These are phyloP conservation scores for Sporisorium graminicola DNA, from an alignment of 1,284 basidiomycete genomes.

Conservation along the genomic window DNA sequence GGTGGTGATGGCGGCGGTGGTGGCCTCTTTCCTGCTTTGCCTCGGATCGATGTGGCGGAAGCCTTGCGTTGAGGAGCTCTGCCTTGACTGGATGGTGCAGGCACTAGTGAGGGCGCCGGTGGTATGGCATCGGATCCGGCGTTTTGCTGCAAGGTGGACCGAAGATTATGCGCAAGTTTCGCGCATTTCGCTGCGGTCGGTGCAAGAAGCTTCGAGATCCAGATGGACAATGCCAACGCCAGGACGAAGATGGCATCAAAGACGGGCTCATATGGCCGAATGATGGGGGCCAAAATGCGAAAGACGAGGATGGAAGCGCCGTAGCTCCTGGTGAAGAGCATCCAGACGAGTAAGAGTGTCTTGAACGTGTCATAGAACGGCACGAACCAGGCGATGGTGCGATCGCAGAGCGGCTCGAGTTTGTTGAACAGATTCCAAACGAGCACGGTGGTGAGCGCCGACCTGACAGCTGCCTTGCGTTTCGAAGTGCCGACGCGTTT, in stretches of 20 bases:
- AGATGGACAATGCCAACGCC: constrained; percentile 19
- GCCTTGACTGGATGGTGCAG: background rate
- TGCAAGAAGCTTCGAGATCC: constrained; percentile 12
- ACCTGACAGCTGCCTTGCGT: constrained; percentile 33
- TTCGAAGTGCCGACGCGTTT: constrained; percentile 34
- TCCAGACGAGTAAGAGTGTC: constrained; percentile 52
- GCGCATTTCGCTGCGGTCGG: constrained; percentile 7
- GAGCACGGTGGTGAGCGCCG: constrained; percentile 42
- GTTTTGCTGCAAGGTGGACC: background rate
- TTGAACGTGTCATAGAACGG: constrained; percentile 55
- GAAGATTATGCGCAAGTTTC: background rate
- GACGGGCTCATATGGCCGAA: constrained; percentile 41
- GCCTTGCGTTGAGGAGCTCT: constrained; percentile 1
- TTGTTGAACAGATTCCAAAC: constrained; percentile 49
- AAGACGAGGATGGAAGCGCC: constrained; percentile 45
- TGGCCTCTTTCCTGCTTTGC: constrained; percentile 18
- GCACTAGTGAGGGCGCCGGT: background rate
- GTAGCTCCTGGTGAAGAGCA: constrained; percentile 49
- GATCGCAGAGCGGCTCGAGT: constrained; percentile 44
- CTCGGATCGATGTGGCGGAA: background rate
- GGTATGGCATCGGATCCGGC: background rate
- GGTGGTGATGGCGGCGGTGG: constrained; percentile 19
- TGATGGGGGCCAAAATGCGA: constrained; percentile 36
- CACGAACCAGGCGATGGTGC: constrained; percentile 47
- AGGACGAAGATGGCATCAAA: constrained; percentile 29